phyloP scores from a whole-genome alignment of 805 yeast genomes.

The Wickerhamomyces chaumierensis region DNA sequence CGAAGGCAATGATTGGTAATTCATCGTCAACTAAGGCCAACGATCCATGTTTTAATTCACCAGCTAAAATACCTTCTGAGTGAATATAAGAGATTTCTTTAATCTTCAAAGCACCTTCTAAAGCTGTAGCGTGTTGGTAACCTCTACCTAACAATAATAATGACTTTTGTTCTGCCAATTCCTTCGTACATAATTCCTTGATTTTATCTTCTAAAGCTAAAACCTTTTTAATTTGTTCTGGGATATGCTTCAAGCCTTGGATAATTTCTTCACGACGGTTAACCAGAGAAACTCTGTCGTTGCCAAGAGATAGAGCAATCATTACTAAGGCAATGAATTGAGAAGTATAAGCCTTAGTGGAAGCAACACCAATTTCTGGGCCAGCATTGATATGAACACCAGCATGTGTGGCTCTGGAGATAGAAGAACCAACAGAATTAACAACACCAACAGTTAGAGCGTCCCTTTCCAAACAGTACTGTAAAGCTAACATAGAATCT shows the following conservation, averaged over 20 bases:
- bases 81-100: constrained; percentile 98
- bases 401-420: constrained; percentile 95
- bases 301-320: constrained; percentile 92
- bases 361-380: constrained; percentile 98
- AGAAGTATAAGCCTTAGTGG: constrained; percentile 97
- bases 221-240: constrained; percentile 74
- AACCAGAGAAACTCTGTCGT: constrained; percentile 70
- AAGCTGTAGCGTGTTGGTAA: constrained; percentile 91
- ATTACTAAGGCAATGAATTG: constrained; percentile 94
- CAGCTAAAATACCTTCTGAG: constrained; percentile 98
- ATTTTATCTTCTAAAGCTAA: constrained; percentile 63
- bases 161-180: constrained; percentile 73
- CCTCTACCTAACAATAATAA: constrained; percentile 93
- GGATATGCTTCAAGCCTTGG: constrained; percentile 72
- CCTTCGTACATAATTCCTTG: constrained; percentile 59
- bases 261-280: constrained; percentile 79
- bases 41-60: constrained; percentile 97
- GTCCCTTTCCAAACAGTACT: constrained; percentile 93
- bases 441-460: constrained; percentile 97
- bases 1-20: constrained; percentile 90
- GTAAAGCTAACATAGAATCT: constrained; percentile 89
- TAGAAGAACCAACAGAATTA: constrained; percentile 92
- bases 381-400: constrained; percentile 99
- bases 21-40: constrained; percentile 91
- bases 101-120: constrained; percentile 96